phyloP scores from a whole-genome alignment of 129 eudicot genomes.

The Helianthus annuus region DNA sequence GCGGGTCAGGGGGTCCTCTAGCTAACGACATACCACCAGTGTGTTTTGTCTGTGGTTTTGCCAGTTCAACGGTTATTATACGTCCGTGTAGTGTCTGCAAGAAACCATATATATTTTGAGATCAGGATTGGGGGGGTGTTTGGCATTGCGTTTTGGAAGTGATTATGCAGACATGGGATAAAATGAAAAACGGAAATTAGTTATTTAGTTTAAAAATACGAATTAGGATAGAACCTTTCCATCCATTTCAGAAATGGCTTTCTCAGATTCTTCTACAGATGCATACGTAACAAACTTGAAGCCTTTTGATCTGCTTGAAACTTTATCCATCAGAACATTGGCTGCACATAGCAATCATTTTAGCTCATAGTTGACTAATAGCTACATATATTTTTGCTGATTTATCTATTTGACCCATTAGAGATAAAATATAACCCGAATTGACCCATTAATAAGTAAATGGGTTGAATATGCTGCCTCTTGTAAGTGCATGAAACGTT shows the following conservation, averaged over 20 bases:
- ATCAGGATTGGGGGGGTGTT: neutral
- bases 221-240: constrained; percentile 54
- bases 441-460: neutral
- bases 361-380: constrained; percentile 16
- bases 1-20: constrained; percentile 82
- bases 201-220: neutral
- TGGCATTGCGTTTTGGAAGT: neutral
- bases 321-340: constrained; percentile 69
- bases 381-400: neutral
- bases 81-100: constrained; percentile 74
- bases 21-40: constrained; percentile 63
- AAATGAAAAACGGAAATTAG: neutral
- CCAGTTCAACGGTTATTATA: constrained; percentile 62
- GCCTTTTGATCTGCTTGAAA: constrained; percentile 79
- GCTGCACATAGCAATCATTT: constrained; percentile 46
- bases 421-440: neutral
- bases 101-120: neutral
- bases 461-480: neutral
- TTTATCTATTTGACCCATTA: neutral
- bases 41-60: constrained; percentile 47
- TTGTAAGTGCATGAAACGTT: neutral
- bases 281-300: constrained; percentile 88
- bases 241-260: constrained; percentile 76
- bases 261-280: constrained; percentile 77
- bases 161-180: neutral